Evolutionary conservation across 768 basidiomycete species (phyloP).

Genomic region (Rhizopogon salebrosus): DNA sequence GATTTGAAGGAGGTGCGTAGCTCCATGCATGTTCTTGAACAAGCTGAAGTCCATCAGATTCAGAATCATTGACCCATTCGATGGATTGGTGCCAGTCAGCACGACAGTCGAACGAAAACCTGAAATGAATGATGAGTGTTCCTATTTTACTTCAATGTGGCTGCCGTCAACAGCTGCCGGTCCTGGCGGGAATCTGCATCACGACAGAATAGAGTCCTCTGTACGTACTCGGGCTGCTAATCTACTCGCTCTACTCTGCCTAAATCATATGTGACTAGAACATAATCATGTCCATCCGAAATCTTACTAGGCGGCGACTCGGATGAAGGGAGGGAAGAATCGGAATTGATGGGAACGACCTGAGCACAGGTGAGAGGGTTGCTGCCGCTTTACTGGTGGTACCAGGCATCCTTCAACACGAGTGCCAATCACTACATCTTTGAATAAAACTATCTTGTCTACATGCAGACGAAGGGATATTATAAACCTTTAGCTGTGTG

Average conservation of each 20-base stretch:
- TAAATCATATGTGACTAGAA: background rate
- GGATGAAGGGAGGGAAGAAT: background rate
- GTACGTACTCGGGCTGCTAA: background rate
- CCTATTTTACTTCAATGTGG: background rate
- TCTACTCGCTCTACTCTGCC: background rate
- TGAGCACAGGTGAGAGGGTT: background rate
- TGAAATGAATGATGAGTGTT: background rate
- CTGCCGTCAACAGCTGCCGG: slow-evolving; percentile 1
- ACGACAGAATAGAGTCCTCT: background rate
- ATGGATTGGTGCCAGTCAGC: background rate
- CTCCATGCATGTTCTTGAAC: background rate
- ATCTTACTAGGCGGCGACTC: background rate
- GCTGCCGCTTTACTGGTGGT: background rate
- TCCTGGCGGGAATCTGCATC: background rate
- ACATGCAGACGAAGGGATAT: background rate
- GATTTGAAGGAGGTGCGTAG: slow-evolving; percentile 1
- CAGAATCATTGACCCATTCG: background rate
- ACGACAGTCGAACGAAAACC: background rate
- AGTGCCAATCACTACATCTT: background rate
- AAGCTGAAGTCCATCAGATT: background rate
- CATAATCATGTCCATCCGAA: background rate
- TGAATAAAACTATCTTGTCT: background rate
- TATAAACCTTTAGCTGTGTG: too few relatives aligned
- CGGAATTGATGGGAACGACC: background rate
- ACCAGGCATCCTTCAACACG: background rate